Evolutionary conservation across 306 rosid species (phyloP).

Genomic region (Lathyrus tuberosus): DNA sequence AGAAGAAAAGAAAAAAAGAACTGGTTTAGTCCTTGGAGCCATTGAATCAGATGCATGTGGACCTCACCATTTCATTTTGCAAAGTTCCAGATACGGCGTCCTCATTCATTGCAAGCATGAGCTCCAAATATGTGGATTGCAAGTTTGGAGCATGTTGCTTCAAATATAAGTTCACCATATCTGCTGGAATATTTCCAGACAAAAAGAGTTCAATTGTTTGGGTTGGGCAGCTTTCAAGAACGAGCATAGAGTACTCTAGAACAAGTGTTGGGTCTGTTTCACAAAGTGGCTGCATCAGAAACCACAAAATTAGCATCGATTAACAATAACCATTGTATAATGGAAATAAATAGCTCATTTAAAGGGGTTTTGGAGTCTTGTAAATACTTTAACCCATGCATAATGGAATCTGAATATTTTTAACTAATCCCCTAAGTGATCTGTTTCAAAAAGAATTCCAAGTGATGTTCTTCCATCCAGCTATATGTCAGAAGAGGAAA

Average conservation of each 20-base stretch:
- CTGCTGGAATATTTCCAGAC: slow-evolving; percentile 96
- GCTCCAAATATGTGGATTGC: slow-evolving; percentile 91
- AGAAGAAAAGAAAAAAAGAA: slow-evolving; percentile 13
- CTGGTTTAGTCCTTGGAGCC: slow-evolving; percentile 32
- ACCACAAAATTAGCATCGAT: slow-evolving; percentile 26
- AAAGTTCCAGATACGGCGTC: slow-evolving; percentile 82
- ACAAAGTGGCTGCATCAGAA: slow-evolving; percentile 86
- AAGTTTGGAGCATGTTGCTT: slow-evolving; percentile 92
- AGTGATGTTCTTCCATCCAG: background rate
- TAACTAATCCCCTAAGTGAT: slow-evolving; percentile 21
- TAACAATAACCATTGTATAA: background rate
- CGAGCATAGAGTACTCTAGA: slow-evolving; percentile 88
- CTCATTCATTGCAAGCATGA: slow-evolving; percentile 93
- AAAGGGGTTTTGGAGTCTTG: background rate
- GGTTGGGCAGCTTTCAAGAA: slow-evolving; percentile 93
- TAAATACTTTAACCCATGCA: background rate
- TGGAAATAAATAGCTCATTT: slow-evolving; percentile 23
- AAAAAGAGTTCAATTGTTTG: slow-evolving; percentile 95
- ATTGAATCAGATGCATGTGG: slow-evolving; percentile 26
- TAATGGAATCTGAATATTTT: background rate
- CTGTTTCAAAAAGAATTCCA: background rate
- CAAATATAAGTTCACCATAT: slow-evolving; percentile 93
- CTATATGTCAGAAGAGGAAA: slow-evolving; percentile 1
- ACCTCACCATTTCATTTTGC: slow-evolving; percentile 95
- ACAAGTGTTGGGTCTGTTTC: slow-evolving; percentile 88